Conservation (phyloP, 768 basidiomycete species). For the Hortiboletus campestris region DNA sequence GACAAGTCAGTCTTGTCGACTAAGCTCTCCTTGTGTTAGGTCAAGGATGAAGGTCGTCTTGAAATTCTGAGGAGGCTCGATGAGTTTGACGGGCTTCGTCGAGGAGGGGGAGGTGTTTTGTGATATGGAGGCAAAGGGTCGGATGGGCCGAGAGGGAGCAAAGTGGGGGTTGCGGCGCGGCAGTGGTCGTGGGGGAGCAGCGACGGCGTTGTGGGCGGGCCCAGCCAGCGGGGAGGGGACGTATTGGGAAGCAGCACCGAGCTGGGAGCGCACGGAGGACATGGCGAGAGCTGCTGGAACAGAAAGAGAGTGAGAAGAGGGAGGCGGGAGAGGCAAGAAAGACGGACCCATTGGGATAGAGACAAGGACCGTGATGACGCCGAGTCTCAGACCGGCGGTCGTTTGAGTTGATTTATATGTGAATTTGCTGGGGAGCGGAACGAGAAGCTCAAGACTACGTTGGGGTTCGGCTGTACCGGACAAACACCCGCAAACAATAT, state of each 20-base stretch:
- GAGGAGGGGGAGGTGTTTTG: conserved; percentile 20
- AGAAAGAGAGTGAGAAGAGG: neutral
- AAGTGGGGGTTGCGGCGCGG: conserved; percentile 55
- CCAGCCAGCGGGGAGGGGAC: conserved; percentile 66
- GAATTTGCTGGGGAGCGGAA: conserved; percentile 29
- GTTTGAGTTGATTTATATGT: conserved; percentile 31
- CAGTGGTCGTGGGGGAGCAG: conserved; percentile 31
- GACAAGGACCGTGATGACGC: conserved; percentile 29
- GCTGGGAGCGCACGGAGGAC: conserved; percentile 32
- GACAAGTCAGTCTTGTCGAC: conserved; percentile 55
- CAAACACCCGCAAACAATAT: conserved; percentile 24
- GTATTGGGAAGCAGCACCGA: conserved; percentile 35
- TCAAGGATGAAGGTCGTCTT: conserved; percentile 70
- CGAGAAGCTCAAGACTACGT: conserved; percentile 10
- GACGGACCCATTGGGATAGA: conserved; percentile 39
- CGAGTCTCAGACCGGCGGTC: conserved; percentile 29
- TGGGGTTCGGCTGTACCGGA: conserved; percentile 31
- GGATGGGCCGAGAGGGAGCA: conserved; percentile 68
- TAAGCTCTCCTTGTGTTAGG: conserved; percentile 80
- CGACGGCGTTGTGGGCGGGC: conserved; percentile 31
- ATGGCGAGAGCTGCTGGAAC: conserved; percentile 43
- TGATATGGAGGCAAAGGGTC: conserved; percentile 70
- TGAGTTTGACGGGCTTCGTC: conserved; percentile 66
- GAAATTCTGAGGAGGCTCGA: conserved; percentile 74
- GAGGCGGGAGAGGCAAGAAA: neutral